Conservation (phyloP, 2,329 filamentous ascomycete species). For the Stagonosporopsis tanaceti region DNA sequence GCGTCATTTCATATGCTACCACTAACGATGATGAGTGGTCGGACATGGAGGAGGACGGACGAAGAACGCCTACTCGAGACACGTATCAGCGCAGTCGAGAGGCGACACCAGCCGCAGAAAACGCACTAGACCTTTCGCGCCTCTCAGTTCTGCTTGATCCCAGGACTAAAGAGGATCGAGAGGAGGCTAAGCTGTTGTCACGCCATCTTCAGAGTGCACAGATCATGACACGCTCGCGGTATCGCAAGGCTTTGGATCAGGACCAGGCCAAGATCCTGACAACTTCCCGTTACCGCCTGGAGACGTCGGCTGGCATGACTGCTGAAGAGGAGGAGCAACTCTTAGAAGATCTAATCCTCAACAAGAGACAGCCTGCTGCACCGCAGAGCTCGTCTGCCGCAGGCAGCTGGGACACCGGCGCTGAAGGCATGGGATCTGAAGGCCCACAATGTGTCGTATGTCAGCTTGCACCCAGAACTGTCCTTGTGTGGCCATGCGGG, state of each 20-base stretch:
- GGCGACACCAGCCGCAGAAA: slow-evolving; percentile 60
- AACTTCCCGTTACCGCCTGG: slow-evolving; percentile 42
- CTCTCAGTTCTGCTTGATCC: slow-evolving; percentile 86
- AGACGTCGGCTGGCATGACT: slow-evolving; percentile 49
- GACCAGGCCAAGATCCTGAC: slow-evolving; percentile 75
- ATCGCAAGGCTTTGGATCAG: slow-evolving; percentile 70
- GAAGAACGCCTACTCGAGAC: slow-evolving; percentile 76
- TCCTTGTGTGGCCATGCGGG: slow-evolving; percentile 96
- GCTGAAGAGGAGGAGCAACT: slow-evolving; percentile 65
- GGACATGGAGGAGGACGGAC: slow-evolving; percentile 56
- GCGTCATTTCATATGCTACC: slow-evolving; percentile 73
- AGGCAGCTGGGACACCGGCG: slow-evolving; percentile 71
- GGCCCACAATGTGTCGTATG: slow-evolving; percentile 93
- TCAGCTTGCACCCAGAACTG: slow-evolving; percentile 82
- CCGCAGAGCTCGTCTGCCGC: slow-evolving; percentile 23
- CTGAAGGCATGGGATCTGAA: slow-evolving; percentile 73
- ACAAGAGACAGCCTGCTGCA: slow-evolving; percentile 56
- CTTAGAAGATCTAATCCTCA: slow-evolving; percentile 67
- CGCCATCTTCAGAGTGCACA: slow-evolving; percentile 76
- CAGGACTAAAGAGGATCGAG: slow-evolving; percentile 75
- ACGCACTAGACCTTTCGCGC: slow-evolving; percentile 66
- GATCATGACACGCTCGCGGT: slow-evolving; percentile 84
- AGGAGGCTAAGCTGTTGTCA: slow-evolving; percentile 82
- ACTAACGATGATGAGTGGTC: slow-evolving; percentile 52
- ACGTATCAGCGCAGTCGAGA: slow-evolving; percentile 61